Base-by-base conservation (phyloP, 768 basidiomycete genomes). In the Vararia minispora region DNA sequence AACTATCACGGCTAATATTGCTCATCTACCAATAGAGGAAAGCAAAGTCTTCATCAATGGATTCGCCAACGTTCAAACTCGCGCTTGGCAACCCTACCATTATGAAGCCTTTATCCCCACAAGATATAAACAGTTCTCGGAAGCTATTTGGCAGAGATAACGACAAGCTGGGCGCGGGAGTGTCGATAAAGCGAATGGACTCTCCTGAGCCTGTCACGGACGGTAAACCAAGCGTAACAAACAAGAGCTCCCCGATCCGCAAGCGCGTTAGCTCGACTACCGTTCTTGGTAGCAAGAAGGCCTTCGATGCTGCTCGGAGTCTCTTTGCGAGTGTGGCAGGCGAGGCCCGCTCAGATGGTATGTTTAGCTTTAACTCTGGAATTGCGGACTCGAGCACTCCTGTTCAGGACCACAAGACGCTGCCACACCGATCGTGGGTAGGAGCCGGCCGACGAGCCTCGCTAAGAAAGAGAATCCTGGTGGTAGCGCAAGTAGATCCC, bases 71-170 rank as follows among this genome's bases (percentile, higher is more conserved):
- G 32, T 40, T 21, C 29, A 48, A 47, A 18, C 36, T 56, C 37
- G 50, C 49, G n/a, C 39, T 46, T 17, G 59, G 59, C 26, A 35
- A 50, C 28, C 43, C 31, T 33, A 52, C 52, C 17, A 49, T 54
- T 6, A 47, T 58, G 61, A 51, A 43, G 55, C 48, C 27, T 5
- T 31, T 36, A 11, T 37, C 35, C 28, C 45, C 28, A 8, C 36
- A 46, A 14, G 47, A 48, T 18, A 33, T 37, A 6, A 39, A 35
- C 28, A 46, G 34, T 18, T 41, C 41, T 4, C 39, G 39, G 14
- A 37, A 41, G 23, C 29, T 39, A 7, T 34, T 25, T 18, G 32
- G 17, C 18, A 48, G 6, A 24, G 13, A 11, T 24, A n/a, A 11
- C 11, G 23, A 6, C n/a, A 16, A 33, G 12, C 10, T 28, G 16